Evolutionary conservation across 768 basidiomycete genomes (phyloP), one percentile per base, ranked within the genome.

Genomic region (Serpula lacrymans): DNA sequence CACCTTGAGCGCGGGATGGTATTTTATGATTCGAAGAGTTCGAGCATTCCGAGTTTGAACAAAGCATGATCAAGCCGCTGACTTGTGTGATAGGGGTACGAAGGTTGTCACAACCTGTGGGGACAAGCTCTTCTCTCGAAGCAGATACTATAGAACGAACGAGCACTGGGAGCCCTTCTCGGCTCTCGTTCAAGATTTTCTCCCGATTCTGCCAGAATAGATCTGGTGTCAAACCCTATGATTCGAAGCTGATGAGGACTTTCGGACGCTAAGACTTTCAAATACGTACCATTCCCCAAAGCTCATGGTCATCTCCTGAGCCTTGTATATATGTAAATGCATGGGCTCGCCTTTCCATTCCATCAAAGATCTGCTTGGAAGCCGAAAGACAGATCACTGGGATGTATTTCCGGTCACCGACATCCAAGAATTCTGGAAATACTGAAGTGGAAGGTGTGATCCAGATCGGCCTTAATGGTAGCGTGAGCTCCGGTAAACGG

Each of bases 241-340:
- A 13, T 13, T 10, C 39, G 18, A n/a, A 29, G 30, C 29, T 26
- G 26, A 14, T 4, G 23, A 34, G n/a, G 34, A 21, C n/a, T n/a
- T 25, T 21, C 13, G 8, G 21, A 17, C 24, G 26, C 36, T 12
- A 25, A 31, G 32, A 27, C 37, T 39, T 26, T 33, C 10, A 22
- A 16, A 22, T 12, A 57, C 69, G 22, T 41, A 87, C 88, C 78
- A 78, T 77, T 21, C 82, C 75, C 92, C 91, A 94, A 5, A 86
- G 68, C 60, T 96, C 93, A 54, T 94, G 90, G 52, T 98, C 95
- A 53, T 97, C 95, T 0, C 93, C 95, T 0, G 88, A 89, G 1
- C 95, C 95, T 59, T 95, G 93, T 6, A 97, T 77, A 57, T 97
- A 97, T 16, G 80, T 70, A 56, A 83, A 96, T 0, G 88, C 88